Evolutionary conservation across 2,329 filamentous ascomycete genomes (phyloP).

Genomic region (Xylaria sp.): DNA sequence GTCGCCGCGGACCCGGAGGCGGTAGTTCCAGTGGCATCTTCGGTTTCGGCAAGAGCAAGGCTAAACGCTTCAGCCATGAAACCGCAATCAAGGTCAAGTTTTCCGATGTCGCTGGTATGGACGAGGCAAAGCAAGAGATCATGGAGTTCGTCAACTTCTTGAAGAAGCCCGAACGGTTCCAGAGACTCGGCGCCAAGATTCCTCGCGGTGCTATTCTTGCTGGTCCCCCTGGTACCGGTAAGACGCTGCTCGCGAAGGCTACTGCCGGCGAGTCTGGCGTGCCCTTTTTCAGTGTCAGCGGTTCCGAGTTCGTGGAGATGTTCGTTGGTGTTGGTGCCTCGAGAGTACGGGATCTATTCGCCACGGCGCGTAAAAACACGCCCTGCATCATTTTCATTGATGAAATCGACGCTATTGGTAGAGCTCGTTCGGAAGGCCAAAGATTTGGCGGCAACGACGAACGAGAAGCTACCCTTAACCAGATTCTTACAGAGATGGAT

Average conservation of each 20-base stretch:
- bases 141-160: constrained; percentile 99
- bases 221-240: constrained; percentile 97
- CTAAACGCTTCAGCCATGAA: constrained; percentile 97
- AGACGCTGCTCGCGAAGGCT: constrained; percentile 93
- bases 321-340: constrained; percentile 98
- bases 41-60: constrained; percentile 90
- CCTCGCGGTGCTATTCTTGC: constrained; percentile 93
- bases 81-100: constrained; percentile 96
- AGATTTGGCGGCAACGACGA: constrained; percentile 89
- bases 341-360: constrained; percentile 88
- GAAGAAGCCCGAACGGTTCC: constrained; percentile 86
- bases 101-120: constrained; percentile 92
- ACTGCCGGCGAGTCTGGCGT: constrained; percentile 95
- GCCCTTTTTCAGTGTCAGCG: constrained; percentile 96
- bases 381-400: constrained; percentile 99
- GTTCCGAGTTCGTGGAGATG: constrained; percentile 99
- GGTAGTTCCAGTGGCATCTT: constrained; percentile 76
- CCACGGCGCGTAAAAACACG: constrained; percentile 89
- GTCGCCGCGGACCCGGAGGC: constrained; percentile 62
- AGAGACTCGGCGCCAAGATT: constrained; percentile 94
- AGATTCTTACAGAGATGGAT: constrained; percentile 99
- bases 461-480: constrained; percentile 92
- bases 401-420: constrained; percentile 96
- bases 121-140: constrained; percentile 96
- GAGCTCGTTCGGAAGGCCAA: constrained; percentile 75